Percentiles rank a stretch among this genome's conserved stretches.
phyloP scores from a whole-genome alignment of 257 asterid genomes.

The Galeopsis tetrahit region DNA sequence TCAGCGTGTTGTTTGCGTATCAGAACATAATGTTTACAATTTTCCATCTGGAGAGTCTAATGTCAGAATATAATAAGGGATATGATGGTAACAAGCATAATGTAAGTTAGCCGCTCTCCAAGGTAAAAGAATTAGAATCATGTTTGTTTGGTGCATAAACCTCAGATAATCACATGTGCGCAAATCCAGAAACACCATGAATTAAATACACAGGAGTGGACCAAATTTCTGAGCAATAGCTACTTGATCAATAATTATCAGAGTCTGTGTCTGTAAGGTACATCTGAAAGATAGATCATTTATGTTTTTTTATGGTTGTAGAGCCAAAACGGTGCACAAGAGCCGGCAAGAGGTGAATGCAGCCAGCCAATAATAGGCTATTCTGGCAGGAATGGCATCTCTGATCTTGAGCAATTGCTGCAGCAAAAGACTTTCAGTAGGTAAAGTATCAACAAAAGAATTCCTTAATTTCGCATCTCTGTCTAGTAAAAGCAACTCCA shows the following conservation, averaged over 20 bases:
- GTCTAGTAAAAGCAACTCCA: slow-evolving; percentile 9
- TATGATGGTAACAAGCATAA: neutral
- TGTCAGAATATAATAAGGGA: neutral
- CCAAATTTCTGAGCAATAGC: slow-evolving; percentile 10
- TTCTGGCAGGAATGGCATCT: slow-evolving; percentile 42
- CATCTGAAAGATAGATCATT: neutral
- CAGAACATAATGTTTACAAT: neutral
- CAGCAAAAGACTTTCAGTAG: slow-evolving; percentile 67
- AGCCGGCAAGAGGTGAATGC: slow-evolving; percentile 41
- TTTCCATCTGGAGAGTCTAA: neutral
- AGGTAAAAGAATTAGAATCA: neutral
- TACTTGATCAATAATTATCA: neutral
- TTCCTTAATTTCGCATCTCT: neutral
- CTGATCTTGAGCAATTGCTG: slow-evolving; percentile 69
- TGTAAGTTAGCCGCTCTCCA: neutral
- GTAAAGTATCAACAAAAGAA: slow-evolving; percentile 35
- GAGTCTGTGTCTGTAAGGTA: neutral
- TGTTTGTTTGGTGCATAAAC: neutral
- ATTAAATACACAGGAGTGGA: neutral
- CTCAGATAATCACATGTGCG: neutral
- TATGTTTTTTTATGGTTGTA: slow-evolving; percentile 30
- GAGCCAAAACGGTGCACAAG: slow-evolving; percentile 42
- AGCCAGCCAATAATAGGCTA: slow-evolving; percentile 34
- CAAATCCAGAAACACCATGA: neutral
- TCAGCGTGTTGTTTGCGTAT: neutral